Evolutionary conservation across 305 asterid genomes (phyloP).

Genomic region (Fraxinus platypoda): DNA sequence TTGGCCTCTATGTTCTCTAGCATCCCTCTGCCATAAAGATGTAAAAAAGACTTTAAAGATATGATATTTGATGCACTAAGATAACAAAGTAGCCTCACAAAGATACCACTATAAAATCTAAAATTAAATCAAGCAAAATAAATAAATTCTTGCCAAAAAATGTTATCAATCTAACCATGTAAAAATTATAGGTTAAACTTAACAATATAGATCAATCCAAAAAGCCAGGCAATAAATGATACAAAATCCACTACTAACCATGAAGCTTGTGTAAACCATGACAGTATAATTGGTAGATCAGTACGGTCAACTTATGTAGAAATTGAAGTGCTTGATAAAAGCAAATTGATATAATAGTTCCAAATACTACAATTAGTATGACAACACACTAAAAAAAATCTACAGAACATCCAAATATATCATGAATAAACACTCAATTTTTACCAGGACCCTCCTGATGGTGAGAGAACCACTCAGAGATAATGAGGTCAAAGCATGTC

Average conservation of each 20-base stretch:
- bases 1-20: constrained; percentile 53
- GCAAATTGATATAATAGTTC: background rate
- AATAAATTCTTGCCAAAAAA: background rate
- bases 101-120: background rate
- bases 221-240: background rate
- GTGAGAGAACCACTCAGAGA: background rate
- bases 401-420: background rate
- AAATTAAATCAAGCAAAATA: background rate
- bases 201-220: background rate
- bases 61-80: constrained; percentile 2
- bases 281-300: background rate
- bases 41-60: constrained; percentile 9
- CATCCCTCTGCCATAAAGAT: constrained; percentile 68
- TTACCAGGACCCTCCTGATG: background rate
- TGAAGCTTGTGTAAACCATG: background rate
- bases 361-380: constrained; percentile 1
- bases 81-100: background rate
- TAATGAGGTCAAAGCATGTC: background rate
- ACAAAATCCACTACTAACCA: background rate
- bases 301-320: background rate
- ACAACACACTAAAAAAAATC: background rate
- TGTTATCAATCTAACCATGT: constrained; percentile 9
- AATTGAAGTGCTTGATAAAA: background rate
- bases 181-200: background rate
- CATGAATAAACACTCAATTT: background rate